phyloP scores from a whole-genome alignment of 805 yeast genomes.

The Teunomyces funiuensis region DNA sequence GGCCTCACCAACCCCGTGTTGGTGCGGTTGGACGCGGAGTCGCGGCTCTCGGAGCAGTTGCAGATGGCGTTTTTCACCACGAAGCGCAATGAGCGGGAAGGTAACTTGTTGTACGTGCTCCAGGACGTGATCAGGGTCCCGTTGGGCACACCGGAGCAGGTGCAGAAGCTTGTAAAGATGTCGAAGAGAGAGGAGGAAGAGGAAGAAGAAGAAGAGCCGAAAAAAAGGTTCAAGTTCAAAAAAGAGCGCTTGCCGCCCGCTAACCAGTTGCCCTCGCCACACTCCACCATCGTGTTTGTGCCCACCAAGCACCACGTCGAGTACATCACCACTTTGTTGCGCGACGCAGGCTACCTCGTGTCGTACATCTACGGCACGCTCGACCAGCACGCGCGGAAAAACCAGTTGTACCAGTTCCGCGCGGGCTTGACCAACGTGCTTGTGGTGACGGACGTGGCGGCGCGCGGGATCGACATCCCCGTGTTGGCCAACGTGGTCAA shows the following conservation, averaged over 20 bases:
- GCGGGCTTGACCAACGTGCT: slow-evolving; percentile 79
- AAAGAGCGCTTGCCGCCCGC: slow-evolving; percentile 72
- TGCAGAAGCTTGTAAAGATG: slow-evolving; percentile 49
- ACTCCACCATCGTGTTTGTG: slow-evolving; percentile 89
- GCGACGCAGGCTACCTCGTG: slow-evolving; percentile 78
- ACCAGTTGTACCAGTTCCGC: slow-evolving; percentile 82
- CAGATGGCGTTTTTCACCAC: slow-evolving; percentile 86
- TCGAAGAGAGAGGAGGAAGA: slow-evolving; percentile 49
- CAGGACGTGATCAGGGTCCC: slow-evolving; percentile 88
- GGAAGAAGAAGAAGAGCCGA: slow-evolving; percentile 31
- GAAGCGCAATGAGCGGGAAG: slow-evolving; percentile 86
- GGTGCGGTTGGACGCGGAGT: slow-evolving; percentile 89
- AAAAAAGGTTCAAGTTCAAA: slow-evolving; percentile 39
- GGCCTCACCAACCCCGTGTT: slow-evolving; percentile 90
- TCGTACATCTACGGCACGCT: slow-evolving; percentile 92
- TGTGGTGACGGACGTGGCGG: slow-evolving; percentile 98
- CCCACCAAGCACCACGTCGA: slow-evolving; percentile 99
- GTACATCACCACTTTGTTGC: slow-evolving; percentile 69
- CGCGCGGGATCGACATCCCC: slow-evolving; percentile 98
- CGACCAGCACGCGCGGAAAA: slow-evolving; percentile 92
- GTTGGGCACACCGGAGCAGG: slow-evolving; percentile 68
- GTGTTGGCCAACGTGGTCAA: slow-evolving; percentile 92
- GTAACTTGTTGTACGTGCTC: slow-evolving; percentile 70
- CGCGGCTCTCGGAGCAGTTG: slow-evolving; percentile 84
- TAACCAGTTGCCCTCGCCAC: slow-evolving; percentile 76